Conservation (phyloP, 768 basidiomycete genomes). For the Boletus pseudopeckii region DNA sequence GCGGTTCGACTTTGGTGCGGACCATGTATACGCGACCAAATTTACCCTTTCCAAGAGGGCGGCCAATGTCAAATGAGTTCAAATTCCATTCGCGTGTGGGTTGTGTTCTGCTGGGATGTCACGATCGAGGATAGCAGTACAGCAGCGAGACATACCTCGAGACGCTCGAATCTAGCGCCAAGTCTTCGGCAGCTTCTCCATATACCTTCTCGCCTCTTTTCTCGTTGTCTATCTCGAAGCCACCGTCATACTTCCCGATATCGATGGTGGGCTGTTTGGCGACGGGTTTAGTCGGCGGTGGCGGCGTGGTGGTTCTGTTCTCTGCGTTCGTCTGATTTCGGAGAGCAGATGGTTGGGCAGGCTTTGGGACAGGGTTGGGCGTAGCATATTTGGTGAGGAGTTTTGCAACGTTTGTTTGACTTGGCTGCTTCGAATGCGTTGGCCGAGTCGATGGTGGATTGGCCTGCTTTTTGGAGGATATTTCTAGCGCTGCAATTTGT, state of each 20-base stretch:
- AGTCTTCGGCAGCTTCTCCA: slow-evolving; percentile 73
- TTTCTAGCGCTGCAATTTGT: slow-evolving; percentile 68
- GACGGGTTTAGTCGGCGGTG: slow-evolving; percentile 17
- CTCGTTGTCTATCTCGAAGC: slow-evolving; percentile 86
- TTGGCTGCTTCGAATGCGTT: slow-evolving; percentile 49
- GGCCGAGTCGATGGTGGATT: slow-evolving; percentile 29
- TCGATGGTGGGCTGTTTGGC: slow-evolving; percentile 43
- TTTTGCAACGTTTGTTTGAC: slow-evolving; percentile 63
- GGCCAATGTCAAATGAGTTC: slow-evolving; percentile 87
- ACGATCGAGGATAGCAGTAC: background rate
- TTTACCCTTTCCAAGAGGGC: slow-evolving; percentile 97
- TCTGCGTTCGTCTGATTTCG: slow-evolving; percentile 36
- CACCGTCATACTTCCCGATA: slow-evolving; percentile 94
- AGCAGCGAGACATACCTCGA: slow-evolving; percentile 47
- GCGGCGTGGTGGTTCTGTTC: slow-evolving; percentile 27
- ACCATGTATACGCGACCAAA: slow-evolving; percentile 99
- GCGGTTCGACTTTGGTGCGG: slow-evolving; percentile 81
- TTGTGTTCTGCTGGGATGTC: slow-evolving; percentile 42
- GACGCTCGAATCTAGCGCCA: slow-evolving; percentile 82
- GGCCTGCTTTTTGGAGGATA: slow-evolving; percentile 49
- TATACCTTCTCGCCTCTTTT: slow-evolving; percentile 70
- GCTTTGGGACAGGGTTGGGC: slow-evolving; percentile 44
- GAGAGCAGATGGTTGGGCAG: slow-evolving; percentile 39
- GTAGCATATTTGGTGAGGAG: slow-evolving; percentile 72
- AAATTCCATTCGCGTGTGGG: slow-evolving; percentile 87